Evolutionary conservation across 2,329 filamentous ascomycete genomes (phyloP), one percentile per base, ranked within the genome.

Genomic region (Trichoderma sp.): DNA sequence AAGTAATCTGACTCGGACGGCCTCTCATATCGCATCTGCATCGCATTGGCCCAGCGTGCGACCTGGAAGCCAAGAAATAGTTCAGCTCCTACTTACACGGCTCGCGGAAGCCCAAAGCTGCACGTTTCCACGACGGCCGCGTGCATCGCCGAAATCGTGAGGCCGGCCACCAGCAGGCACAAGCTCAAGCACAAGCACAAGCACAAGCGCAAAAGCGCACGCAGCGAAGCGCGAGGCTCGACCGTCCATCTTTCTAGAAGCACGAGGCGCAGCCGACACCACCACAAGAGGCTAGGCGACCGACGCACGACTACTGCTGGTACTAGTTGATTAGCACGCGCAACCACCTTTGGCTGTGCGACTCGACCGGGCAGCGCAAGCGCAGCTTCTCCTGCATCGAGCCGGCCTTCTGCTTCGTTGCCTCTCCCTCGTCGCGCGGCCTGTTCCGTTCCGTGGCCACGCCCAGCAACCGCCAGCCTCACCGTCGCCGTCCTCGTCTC

Each of bases 51-150:
- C 51, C 59, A 54, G 26, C 55, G 28, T 41, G 30, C 26, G 17
- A 47, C 28, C 19, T 34, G 9, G n/a, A 54, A 28, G 21, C 21
- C 28, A 47, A 43, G 9, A 26, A 48, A 14, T 5, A 54, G 5
- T 12, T 12, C 39, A 21, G 26, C 34, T 39, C 34, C 56, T 41
- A 21, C 9, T 14, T 19, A 58, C 41, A 57, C 61, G 59, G 45
- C 28, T 19, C 59, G 30, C 58, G 51, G 28, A 43, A 44, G 51
- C 45, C 50, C 51, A 58, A 28, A 34, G 56, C 61, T 66, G 61
- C 65, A 64, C 65, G 47, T 60, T 59, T 64, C 61, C 65, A 50
- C 26, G 47, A n/a, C 65, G 65, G 65, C 61, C 21, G 56, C 60
- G 26, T 60, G 61, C 65, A 64, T 66, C 61, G 41, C 61, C 43